Base-by-base conservation (phyloP, 2,329 filamentous ascomycete genomes). In the Hypoxylon sp. region DNA sequence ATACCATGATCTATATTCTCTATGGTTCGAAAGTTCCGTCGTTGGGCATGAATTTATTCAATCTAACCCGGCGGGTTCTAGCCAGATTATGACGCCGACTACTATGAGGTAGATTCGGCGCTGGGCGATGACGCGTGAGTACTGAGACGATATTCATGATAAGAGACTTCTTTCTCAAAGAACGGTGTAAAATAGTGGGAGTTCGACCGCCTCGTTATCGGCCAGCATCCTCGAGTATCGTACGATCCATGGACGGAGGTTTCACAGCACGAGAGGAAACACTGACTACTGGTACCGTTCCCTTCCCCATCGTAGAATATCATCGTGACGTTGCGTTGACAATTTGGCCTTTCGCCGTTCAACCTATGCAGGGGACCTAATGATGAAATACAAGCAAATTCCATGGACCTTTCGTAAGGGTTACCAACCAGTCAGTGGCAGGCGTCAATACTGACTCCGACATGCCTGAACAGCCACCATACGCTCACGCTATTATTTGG, bases 41-140 rank as follows among this genome's bases (percentile, higher is more conserved):
- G 10, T 56, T 11, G 30, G 44, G 4, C 17, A 37, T 22, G 31
- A 58, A n/a, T 37, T 57, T 31, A 54, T 51, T 22, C 10, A 48
- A 49, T 40, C 61, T 58, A 33, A 55, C 54, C 7, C 14, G 17
- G 27, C 8, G 22, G 25, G 10, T 53, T 49, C 14, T 61, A 68
- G 66, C 40, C 22, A 17, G 61, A 58, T 44, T 13, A 40, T 17
- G 62, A 67, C 25, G 54, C 25, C 30, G 54, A 66, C 11, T 59
- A 49, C 11, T 60, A 66, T 14, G 67, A 70, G 17, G 30, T 27
- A 35, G 68, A 70, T 44, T 70, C 68, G 35, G 61, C 68, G 4
- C 37, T 70, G 5, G 68, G 68, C 51, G 64, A 68, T 17, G 68
- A 70, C 17, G 53, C 57, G 68, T 70, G 48, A 69, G 66, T 69